Evolutionary conservation across 148 eudicot genomes (phyloP).

Genomic region (Polygonum maritimum): DNA sequence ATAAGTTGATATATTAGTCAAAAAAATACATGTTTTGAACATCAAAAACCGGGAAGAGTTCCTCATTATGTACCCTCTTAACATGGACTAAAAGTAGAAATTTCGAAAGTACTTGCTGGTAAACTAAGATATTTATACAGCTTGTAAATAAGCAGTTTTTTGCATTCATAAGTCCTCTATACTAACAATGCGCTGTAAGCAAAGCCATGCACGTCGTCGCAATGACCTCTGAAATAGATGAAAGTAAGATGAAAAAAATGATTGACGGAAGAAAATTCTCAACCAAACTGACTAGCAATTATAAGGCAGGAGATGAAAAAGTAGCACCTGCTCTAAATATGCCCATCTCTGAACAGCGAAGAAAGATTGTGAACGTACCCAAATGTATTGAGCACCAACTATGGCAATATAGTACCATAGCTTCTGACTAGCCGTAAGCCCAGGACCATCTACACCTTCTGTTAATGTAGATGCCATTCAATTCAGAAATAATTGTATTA

Average conservation of each 20-base stretch:
- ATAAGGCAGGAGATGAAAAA: neutral
- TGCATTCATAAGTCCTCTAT: neutral
- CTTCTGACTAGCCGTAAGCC: slow-evolving; percentile 75
- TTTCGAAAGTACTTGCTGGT: neutral
- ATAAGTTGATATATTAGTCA: too few relatives aligned
- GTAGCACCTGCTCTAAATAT: slow-evolving; percentile 73
- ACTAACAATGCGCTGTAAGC: slow-evolving; percentile 59
- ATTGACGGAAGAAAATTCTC: neutral
- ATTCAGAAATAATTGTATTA: neutral
- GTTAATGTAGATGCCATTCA: slow-evolving; percentile 39
- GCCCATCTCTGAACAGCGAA: slow-evolving; percentile 95
- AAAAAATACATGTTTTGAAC: too few relatives aligned
- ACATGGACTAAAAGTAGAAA: neutral
- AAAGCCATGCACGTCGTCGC: slow-evolving; percentile 70
- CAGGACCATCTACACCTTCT: slow-evolving; percentile 90
- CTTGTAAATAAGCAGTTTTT: neutral
- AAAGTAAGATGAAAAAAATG: neutral
- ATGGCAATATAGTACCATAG: slow-evolving; percentile 84
- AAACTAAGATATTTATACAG: neutral
- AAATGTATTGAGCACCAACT: slow-evolving; percentile 84
- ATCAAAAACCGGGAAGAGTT: too few relatives aligned
- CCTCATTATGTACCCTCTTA: neutral
- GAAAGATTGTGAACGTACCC: slow-evolving; percentile 81
- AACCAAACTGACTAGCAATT: neutral
- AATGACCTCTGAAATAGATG: slow-evolving; percentile 51